These are phyloP conservation scores for Fusarium sp. DNA, from an alignment of 2,329 filamentous ascomycete genomes.

Conservation along the genomic window DNA sequence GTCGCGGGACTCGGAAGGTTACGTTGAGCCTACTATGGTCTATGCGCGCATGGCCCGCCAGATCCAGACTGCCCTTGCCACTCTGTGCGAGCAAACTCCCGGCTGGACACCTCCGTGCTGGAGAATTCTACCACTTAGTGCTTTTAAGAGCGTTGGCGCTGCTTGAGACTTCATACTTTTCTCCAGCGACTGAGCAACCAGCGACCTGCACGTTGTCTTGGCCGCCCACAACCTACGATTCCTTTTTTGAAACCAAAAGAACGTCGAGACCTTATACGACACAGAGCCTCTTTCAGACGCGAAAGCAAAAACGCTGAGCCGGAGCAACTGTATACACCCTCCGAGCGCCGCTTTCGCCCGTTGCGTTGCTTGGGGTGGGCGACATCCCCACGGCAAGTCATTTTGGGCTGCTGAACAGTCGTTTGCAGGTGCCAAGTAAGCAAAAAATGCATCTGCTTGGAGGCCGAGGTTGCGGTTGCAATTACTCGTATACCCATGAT, in stretches of 20 bases:
- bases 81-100: conserved; percentile 48
- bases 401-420: conserved; percentile 23
- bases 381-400: conserved; percentile 5
- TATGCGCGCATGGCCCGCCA: conserved; percentile 54
- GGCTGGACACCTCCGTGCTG: conserved; percentile 53
- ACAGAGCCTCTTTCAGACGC: not conserved
- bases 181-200: not conserved
- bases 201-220: not conserved
- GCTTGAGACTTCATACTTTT: not conserved
- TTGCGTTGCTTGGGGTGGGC: not conserved
- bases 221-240: not conserved
- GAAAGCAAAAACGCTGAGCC: conserved; percentile 21
- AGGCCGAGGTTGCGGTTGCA: conserved; percentile 5
- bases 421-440: not conserved
- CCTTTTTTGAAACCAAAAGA: not conserved
- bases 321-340: not conserved
- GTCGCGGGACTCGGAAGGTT: conserved; percentile 47
- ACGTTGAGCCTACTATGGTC: conserved; percentile 49
- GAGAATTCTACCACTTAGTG: conserved; percentile 52
- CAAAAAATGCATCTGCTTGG: conserved; percentile 4
- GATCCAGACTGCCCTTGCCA: conserved; percentile 52
- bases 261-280: not conserved
- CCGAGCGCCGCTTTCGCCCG: conserved; percentile 14
- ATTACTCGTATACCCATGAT: conserved; percentile 21
- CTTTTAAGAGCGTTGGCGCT: conserved; percentile 38